Conservation (phyloP, 2,329 filamentous ascomycete genomes). For the Tympanopsis confertula region DNA sequence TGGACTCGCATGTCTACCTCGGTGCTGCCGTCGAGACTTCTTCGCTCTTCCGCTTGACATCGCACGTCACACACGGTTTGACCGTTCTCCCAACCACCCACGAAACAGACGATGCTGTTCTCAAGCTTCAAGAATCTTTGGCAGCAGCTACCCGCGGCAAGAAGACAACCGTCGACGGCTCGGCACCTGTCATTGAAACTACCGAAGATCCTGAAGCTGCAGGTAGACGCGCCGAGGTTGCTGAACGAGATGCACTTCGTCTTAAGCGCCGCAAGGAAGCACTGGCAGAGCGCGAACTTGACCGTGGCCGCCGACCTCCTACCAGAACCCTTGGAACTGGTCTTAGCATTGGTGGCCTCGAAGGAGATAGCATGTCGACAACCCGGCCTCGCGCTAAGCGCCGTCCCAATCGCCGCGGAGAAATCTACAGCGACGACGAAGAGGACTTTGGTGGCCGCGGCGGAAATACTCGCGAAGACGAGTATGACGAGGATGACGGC, state of each 20-base stretch:
- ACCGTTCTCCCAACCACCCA: constrained; percentile 39
- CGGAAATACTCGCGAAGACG: constrained; percentile 12
- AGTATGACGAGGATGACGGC: constrained; percentile 1
- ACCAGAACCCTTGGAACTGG: constrained; percentile 32
- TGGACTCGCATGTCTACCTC: constrained; percentile 51
- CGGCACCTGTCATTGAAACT: constrained; percentile 39
- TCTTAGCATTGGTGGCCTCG: constrained; percentile 41
- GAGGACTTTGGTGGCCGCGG: constrained; percentile 29
- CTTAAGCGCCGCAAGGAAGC: constrained; percentile 40
- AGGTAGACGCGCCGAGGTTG: constrained; percentile 40
- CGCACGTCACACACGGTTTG: constrained; percentile 47
- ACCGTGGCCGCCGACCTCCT: constrained; percentile 33
- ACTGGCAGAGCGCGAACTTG: constrained; percentile 40
- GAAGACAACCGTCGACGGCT: constrained; percentile 33
- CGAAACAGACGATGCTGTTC: constrained; percentile 44
- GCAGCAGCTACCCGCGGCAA: constrained; percentile 37
- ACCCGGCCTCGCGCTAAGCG: constrained; percentile 24
- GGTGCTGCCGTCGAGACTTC: constrained; percentile 41
- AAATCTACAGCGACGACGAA: constrained; percentile 34
- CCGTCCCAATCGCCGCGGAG: constrained; percentile 27
- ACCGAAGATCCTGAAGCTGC: constrained; percentile 50
- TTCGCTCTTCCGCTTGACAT: constrained; percentile 42
- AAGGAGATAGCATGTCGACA: constrained; percentile 36
- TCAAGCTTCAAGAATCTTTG: constrained; percentile 42
- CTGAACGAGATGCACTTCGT: constrained; percentile 43